Base-by-base conservation (phyloP, 306 rosid species). In the Mucuna pruriens region DNA sequence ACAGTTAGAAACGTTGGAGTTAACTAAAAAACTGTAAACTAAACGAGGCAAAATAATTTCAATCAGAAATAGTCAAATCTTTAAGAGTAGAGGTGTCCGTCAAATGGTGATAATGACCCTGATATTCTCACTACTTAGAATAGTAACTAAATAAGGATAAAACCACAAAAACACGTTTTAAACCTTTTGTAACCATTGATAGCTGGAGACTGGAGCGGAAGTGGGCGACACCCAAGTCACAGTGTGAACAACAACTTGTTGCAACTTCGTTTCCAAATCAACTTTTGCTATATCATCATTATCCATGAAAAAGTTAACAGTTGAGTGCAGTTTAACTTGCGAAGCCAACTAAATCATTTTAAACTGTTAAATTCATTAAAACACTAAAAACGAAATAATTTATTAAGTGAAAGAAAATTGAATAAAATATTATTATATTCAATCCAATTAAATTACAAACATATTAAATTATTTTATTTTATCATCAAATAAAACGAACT, bases 121-220 rank as follows among this genome's bases (percentile, higher is more conserved):
- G 8, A 9, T 9, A 36, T 33, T 34, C 6, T 9, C 19, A 9
- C 6, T 65, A 1, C 48, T 9, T 1, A 17, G 31, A n/a, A 8
- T 1, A 63, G 23, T n/a, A 65, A 0, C 31, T 4, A 45, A 25
- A 70, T 7, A 7, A 12, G 42, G 42, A 39, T 15, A 58, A 58
- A 11, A 58, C 4, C 4, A 25, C 33, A 64, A 63, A 62, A 64
- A 64, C 74, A 77, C 75, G 82, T 65, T 65, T 65, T 64, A 49
- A 49, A 48, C 17, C 10, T 49, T 33, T 34, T 13, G 29, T 10
- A 5, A 0, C 22, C 62, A n/a, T 3, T 2, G 4, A 46, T 33
- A 63, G 74, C 79, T 48, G 65, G 64, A 49, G 12, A 1, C 74
- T 33, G 74, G 0, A 2, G 5, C 7, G 6, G 0, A 0, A 15